Evolutionary conservation across 768 basidiomycete species (phyloP).

Genomic region (Trametes cubensis): DNA sequence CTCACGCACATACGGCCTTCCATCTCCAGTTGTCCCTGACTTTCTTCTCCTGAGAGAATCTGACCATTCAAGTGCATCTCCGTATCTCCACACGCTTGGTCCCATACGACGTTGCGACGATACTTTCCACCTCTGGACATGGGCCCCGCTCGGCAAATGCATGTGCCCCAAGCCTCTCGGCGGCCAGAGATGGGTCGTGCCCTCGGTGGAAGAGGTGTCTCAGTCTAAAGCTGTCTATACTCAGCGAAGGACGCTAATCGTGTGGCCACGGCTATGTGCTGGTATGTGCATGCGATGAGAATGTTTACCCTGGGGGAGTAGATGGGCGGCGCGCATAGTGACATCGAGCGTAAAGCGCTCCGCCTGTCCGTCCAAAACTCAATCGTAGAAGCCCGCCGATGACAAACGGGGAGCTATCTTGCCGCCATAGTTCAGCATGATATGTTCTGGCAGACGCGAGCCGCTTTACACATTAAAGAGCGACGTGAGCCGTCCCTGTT

Average conservation of each 20-base stretch:
- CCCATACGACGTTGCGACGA: neutral
- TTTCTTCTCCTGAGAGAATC: constrained; percentile 5
- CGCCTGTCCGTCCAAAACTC: neutral
- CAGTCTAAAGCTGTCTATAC: neutral
- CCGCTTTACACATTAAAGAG: neutral
- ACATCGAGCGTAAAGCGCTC: neutral
- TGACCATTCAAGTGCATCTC: neutral
- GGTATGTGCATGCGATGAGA: constrained; percentile 9
- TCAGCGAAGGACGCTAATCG: too few species aligned
- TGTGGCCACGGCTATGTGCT: neutral
- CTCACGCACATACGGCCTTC: neutral
- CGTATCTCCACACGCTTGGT: neutral
- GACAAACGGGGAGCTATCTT: neutral
- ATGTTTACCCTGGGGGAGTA: constrained; percentile 10
- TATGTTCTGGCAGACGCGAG: constrained; percentile 5
- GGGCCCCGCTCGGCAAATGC: neutral
- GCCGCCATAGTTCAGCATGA: constrained; percentile 2
- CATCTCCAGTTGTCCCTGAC: neutral
- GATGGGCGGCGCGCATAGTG: neutral
- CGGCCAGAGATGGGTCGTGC: neutral
- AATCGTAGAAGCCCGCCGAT: too few species aligned
- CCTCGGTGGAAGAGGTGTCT: constrained; percentile 1
- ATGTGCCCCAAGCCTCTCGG: neutral
- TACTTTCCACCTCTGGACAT: neutral
- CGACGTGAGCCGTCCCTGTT: too few species aligned